Evolutionary conservation across 139 green algal genomes (phyloP).

Genomic region (Chloropicon primus): DNA sequence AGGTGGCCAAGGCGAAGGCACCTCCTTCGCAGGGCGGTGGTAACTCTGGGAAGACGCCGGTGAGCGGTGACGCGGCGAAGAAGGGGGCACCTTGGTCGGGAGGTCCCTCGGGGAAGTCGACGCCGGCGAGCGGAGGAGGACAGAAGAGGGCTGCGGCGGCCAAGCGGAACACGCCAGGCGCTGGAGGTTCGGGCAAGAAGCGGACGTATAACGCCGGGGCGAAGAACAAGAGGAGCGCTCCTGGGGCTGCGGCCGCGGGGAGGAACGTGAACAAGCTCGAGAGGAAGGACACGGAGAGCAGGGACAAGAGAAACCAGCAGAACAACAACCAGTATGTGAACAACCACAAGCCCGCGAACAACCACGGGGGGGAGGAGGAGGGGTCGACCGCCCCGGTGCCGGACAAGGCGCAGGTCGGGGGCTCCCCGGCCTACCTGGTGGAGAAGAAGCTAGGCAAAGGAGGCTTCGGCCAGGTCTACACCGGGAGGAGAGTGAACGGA

Average conservation of each 20-base stretch:
- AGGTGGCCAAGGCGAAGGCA: too few species aligned
- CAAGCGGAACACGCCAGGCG: too few species aligned
- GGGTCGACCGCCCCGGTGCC: conserved; percentile 27
- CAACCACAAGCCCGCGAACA: neutral
- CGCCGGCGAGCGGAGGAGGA: too few species aligned
- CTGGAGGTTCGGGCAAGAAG: too few species aligned
- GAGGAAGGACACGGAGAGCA: neutral
- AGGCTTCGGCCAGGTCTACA: conserved; percentile 87
- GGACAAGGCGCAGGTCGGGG: conserved; percentile 34
- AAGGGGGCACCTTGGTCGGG: too few species aligned
- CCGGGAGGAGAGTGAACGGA: conserved; percentile 40
- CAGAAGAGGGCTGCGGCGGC: too few species aligned
- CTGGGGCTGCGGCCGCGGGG: neutral
- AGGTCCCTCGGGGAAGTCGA: too few species aligned
- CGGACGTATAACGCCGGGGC: too few species aligned
- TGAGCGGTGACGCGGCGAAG: too few species aligned
- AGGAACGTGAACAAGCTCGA: neutral
- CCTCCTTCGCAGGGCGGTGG: too few species aligned
- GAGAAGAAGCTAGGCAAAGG: conserved; percentile 86
- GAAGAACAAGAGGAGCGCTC: too few species aligned
- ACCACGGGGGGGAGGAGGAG: conserved; percentile 24
- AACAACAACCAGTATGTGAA: neutral
- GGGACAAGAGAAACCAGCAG: neutral
- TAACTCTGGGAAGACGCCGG: too few species aligned
- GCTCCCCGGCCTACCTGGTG: conserved; percentile 72